Evolutionary conservation across 257 asterid species (phyloP).

Genomic region (Catharanthus roseus): DNA sequence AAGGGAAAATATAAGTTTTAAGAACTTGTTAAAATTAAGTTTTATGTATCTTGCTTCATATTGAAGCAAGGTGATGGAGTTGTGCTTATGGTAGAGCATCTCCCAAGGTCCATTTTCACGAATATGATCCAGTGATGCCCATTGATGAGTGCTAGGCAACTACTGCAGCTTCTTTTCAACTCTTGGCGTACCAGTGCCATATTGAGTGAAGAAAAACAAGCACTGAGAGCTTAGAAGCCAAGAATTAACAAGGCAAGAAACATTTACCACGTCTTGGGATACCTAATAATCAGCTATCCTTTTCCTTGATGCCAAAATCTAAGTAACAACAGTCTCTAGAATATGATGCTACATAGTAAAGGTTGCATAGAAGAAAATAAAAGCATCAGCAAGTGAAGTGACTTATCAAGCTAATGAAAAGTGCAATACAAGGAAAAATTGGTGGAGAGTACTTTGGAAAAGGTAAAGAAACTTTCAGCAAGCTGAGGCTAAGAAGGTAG

Average conservation of each 20-base stretch:
- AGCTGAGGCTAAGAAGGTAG: conserved; percentile 32
- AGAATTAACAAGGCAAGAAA: background rate
- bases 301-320: background rate
- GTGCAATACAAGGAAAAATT: background rate
- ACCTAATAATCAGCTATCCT: background rate
- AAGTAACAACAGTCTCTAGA: background rate
- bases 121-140: too few relatives aligned
- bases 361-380: background rate
- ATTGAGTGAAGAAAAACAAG: background rate
- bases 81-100: background rate
- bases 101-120: background rate
- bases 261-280: background rate
- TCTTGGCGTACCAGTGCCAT: background rate
- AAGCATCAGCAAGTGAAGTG: background rate
- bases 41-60: too few relatives aligned
- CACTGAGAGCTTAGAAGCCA: background rate
- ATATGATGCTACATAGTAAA: background rate
- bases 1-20: too few relatives aligned
- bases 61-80: too few relatives aligned
- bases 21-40: too few relatives aligned
- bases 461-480: conserved; percentile 20
- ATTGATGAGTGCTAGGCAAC: background rate
- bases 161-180: too few relatives aligned
- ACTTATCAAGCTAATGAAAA: background rate
- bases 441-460: background rate